Evolutionary conservation across 148 eudicot genomes (phyloP).

Genomic region (Silene conica): DNA sequence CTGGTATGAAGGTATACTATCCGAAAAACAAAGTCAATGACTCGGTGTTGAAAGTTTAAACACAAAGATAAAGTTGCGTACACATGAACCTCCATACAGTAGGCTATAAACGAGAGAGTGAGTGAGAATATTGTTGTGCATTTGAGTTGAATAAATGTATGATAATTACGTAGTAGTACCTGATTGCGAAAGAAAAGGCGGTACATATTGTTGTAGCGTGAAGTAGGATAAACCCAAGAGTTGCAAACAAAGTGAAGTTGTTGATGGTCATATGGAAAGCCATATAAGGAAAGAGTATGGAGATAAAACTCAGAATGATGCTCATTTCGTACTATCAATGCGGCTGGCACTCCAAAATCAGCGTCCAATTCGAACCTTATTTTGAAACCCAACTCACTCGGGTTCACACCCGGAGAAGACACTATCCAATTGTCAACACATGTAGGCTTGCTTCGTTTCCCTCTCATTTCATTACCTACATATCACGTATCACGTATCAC

Average conservation of each 20-base stretch:
- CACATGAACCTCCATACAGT: too few species aligned
- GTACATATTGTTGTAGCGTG: slow-evolving; percentile 36
- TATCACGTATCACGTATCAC: too few species aligned
- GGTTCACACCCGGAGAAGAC: slow-evolving; percentile 21
- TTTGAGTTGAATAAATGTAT: too few species aligned
- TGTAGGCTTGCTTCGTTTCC: slow-evolving; percentile 3
- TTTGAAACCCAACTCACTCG: slow-evolving; percentile 40
- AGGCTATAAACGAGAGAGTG: too few species aligned
- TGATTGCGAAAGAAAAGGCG: slow-evolving; percentile 72
- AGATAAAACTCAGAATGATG: slow-evolving; percentile 72
- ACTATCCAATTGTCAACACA: slow-evolving; percentile 51
- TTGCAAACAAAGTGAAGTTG: slow-evolving; percentile 53
- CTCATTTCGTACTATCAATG: slow-evolving; percentile 50
- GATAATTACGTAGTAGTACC: slow-evolving; percentile 50
- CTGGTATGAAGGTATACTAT: too few species aligned
- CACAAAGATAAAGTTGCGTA: too few species aligned
- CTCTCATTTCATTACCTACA: not conserved
- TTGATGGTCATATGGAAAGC: slow-evolving; percentile 45
- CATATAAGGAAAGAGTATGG: slow-evolving; percentile 47
- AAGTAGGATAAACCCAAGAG: slow-evolving; percentile 72
- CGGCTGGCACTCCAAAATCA: slow-evolving; percentile 62
- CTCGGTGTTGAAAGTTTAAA: too few species aligned
- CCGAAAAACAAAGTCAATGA: too few species aligned
- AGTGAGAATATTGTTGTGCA: too few species aligned
- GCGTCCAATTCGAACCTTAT: slow-evolving; percentile 60